Evolutionary conservation across 2,329 filamentous ascomycete species (phyloP).

Genomic region (Fusarium tanahbumbuense): DNA sequence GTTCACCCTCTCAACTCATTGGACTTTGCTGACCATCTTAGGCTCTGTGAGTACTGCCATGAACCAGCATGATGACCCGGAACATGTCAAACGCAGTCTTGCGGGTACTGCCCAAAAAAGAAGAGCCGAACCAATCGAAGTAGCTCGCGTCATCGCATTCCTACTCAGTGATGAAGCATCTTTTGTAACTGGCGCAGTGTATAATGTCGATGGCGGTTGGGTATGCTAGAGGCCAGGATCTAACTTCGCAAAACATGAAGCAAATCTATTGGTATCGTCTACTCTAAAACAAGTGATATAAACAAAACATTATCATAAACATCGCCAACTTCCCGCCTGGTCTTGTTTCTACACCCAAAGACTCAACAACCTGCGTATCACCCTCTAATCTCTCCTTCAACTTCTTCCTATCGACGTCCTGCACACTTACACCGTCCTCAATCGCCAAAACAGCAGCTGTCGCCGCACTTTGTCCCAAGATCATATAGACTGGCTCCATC

Average conservation of each 20-base stretch:
- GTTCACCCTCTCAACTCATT: accelerated
- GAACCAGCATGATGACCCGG: slow-evolving; percentile 24
- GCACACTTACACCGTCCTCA: slow-evolving; percentile 23
- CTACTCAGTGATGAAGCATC: slow-evolving; percentile 42
- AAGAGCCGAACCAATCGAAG: slow-evolving; percentile 15
- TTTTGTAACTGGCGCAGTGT: slow-evolving; percentile 46
- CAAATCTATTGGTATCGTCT: neutral
- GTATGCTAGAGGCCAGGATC: slow-evolving; percentile 17
- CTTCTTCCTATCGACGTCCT: slow-evolving; percentile 24
- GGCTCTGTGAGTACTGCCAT: slow-evolving; percentile 34
- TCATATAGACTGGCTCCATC: slow-evolving; percentile 36
- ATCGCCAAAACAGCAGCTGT: slow-evolving; percentile 31
- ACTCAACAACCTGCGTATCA: slow-evolving; percentile 18
- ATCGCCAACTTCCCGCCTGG: too few species aligned
- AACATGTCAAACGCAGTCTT: slow-evolving; percentile 23
- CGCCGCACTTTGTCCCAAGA: slow-evolving; percentile 29
- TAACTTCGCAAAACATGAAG: accelerated
- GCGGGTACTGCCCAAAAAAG: slow-evolving; percentile 29
- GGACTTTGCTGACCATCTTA: neutral
- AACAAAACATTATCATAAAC: neutral
- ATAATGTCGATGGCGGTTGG: slow-evolving; percentile 56
- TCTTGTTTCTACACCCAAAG: neutral
- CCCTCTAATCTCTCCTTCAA: neutral
- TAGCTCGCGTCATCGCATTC: slow-evolving; percentile 37
- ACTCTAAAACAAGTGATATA: neutral